Percentiles rank a stretch among this genome's conserved stretches.
phyloP scores from a whole-genome alignment of 1,284 basidiomycete species.

The Ustilago lituana region DNA sequence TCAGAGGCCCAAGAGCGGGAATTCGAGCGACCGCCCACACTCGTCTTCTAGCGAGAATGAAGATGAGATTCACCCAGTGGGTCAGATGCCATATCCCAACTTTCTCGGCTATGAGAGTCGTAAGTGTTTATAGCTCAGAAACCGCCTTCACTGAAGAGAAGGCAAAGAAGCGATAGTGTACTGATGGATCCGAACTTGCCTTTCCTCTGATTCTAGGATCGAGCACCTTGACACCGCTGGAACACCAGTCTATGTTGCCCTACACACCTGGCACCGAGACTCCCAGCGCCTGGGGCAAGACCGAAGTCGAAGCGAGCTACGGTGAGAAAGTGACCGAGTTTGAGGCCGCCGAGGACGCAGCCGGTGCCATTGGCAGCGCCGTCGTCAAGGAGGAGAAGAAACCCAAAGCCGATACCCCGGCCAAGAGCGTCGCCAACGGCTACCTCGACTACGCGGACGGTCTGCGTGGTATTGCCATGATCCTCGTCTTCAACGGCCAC shows the following conservation, averaged over 20 bases:
- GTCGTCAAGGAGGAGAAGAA: constrained; percentile 25
- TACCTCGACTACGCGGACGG: constrained; percentile 68
- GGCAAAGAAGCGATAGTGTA: too few relatives aligned
- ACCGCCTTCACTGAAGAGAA: too few relatives aligned
- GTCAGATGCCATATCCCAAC: constrained; percentile 25
- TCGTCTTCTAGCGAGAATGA: constrained; percentile 28
- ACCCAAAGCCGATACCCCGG: constrained; percentile 26
- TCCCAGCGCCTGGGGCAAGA: constrained; percentile 18
- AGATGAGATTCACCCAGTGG: constrained; percentile 23
- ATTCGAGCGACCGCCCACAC: constrained; percentile 29
- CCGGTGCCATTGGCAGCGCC: constrained; percentile 30
- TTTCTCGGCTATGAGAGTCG: constrained; percentile 21
- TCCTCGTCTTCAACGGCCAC: constrained; percentile 68
- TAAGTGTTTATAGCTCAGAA: constrained; percentile 21
- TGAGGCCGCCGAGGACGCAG: constrained; percentile 42
- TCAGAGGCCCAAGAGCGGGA: constrained; percentile 25
- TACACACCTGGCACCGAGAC: constrained; percentile 20
- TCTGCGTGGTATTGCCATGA: constrained; percentile 67
- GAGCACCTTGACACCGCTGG: constrained; percentile 25
- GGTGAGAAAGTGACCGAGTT: constrained; percentile 24
- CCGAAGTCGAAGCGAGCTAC: too few relatives aligned
- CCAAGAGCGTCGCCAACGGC: constrained; percentile 31
- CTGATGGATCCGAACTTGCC: too few relatives aligned
- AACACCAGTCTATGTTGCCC: constrained; percentile 12
- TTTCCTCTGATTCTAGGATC: constrained; percentile 6